A percentile compares a stretch with the other conserved stretches of the same genome.
Conservation (phyloP, 352 stramenopile species). For the Chrysophaeum taylorii region DNA sequence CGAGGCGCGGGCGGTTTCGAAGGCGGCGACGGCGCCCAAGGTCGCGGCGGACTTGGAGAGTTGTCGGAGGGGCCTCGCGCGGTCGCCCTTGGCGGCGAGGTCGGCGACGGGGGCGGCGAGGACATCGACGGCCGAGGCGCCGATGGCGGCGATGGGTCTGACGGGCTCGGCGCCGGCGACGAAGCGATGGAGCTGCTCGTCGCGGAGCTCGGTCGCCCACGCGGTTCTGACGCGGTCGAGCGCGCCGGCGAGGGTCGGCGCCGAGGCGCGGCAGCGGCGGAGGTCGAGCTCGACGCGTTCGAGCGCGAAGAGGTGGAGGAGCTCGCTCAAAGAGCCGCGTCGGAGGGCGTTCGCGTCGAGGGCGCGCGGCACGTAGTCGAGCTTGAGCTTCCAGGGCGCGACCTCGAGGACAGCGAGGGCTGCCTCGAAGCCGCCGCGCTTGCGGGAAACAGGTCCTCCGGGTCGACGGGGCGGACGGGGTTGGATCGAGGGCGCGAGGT, state of each 20-base stretch:
- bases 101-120: neutral
- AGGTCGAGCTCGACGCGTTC: neutral
- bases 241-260: neutral
- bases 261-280: neutral
- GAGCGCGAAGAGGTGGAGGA: neutral
- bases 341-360: neutral
- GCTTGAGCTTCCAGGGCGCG: neutral
- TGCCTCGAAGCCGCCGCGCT: no score
- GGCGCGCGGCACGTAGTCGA: neutral
- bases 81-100: no score
- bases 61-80: no score
- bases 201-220: neutral
- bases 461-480: no score
- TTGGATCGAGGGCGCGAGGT: neutral
- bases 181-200: neutral
- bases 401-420: neutral
- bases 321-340: neutral
- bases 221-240: neutral
- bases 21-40: neutral
- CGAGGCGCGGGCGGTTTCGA: neutral
- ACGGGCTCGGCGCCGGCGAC: neutral
- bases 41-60: no score
- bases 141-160: neutral
- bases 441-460: no score
- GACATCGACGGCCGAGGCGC: neutral